Conservation (phyloP, 441 rosid species). For the Erodium trifolium region DNA sequence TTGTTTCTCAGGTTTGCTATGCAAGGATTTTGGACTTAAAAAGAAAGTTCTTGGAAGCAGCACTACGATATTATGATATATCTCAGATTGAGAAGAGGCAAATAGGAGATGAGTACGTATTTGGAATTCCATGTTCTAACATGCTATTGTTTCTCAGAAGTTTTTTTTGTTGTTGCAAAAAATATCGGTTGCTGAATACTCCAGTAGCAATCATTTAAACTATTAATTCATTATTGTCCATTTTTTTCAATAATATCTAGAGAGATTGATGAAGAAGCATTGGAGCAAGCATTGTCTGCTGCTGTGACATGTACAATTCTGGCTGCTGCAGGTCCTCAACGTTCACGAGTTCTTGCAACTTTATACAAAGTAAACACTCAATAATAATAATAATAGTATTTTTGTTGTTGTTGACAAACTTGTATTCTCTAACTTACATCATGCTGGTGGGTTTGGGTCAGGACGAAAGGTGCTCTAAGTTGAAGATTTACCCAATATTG, state of each 20-base stretch:
- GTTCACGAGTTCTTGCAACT: constrained; percentile 97
- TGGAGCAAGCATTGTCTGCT: constrained; percentile 87
- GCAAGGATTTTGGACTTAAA: constrained; percentile 97
- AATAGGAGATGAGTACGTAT: constrained; percentile 85
- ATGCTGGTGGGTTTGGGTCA: constrained; percentile 32
- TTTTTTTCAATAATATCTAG: constrained; percentile 28
- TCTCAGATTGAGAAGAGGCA: constrained; percentile 96
- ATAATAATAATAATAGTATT: neutral
- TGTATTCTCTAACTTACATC: constrained; percentile 11
- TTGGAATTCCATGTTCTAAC: constrained; percentile 9
- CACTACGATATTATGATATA: constrained; percentile 84
- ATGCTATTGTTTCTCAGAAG: neutral
- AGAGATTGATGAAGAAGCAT: constrained; percentile 87
- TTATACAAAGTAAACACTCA: constrained; percentile 61
- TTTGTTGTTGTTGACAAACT: neutral
- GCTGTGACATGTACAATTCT: constrained; percentile 96
- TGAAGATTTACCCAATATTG: constrained; percentile 86
- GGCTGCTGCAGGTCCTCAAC: constrained; percentile 99
- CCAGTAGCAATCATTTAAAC: neutral
- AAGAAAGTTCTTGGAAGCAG: constrained; percentile 96
- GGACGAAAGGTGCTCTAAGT: constrained; percentile 95
- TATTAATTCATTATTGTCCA: neutral
- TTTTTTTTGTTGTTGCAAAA: neutral
- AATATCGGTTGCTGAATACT: neutral
- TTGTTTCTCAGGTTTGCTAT: constrained; percentile 65